Percentiles rank a stretch among this genome's conserved stretches.
Conservation (phyloP, 345 rosid species). For the Heritiera fomes region DNA sequence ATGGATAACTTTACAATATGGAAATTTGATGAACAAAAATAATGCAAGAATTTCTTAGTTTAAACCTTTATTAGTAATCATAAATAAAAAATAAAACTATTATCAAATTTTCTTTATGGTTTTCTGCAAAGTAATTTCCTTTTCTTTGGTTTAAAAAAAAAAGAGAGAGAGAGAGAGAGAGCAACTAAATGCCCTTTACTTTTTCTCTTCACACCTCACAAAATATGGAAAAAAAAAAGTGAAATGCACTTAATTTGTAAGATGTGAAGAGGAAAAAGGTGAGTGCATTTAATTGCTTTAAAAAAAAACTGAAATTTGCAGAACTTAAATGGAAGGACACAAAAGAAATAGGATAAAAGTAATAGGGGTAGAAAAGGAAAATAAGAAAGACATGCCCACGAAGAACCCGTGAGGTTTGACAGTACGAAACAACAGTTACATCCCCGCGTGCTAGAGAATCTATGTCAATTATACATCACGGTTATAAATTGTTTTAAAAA, state of each 20-base stretch:
- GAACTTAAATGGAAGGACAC: background rate
- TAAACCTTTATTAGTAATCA: background rate
- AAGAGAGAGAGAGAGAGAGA: no score
- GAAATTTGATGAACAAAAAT: no score
- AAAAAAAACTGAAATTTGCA: background rate
- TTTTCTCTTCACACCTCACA: no score
- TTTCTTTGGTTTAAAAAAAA: no score
- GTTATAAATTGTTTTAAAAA: background rate
- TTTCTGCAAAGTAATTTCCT: background rate
- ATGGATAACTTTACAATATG: no score
- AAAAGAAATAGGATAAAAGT: background rate
- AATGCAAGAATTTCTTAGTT: no score
- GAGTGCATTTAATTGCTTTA: background rate
- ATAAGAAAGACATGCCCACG: slow-evolving; percentile 9
- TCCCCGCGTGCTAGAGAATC: slow-evolving; percentile 10
- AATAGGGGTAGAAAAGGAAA: slow-evolving; percentile 20
- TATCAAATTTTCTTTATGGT: background rate
- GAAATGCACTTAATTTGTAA: no score
- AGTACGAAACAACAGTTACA: background rate
- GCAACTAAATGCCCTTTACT: no score
- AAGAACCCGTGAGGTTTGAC: slow-evolving; percentile 23
- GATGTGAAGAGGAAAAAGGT: no score
- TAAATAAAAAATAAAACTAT: background rate
- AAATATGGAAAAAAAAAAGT: no score
- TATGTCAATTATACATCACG: background rate